These are phyloP conservation scores for Clavulina sp. DNA, from an alignment of 768 basidiomycete species.

Conservation along the genomic window DNA sequence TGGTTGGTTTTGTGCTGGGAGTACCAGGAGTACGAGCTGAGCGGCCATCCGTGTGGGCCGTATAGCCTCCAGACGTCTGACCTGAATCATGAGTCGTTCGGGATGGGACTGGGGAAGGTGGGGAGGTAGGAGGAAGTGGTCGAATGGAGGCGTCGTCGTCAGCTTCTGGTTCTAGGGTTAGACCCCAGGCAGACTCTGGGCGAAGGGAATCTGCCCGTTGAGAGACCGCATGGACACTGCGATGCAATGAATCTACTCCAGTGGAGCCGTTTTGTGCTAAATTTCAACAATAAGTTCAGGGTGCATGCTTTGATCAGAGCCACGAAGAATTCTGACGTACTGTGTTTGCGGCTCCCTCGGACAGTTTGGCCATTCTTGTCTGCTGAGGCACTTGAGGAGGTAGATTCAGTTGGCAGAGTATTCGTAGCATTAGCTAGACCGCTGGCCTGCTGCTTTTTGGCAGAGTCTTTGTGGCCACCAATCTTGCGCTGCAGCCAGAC, in stretches of 20 bases:
- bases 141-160: conserved; percentile 91
- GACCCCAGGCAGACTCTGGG: conserved; percentile 66
- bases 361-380: background rate
- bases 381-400: background rate
- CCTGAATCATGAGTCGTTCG: conserved; percentile 42
- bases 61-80: conserved; percentile 39
- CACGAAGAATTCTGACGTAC: background rate
- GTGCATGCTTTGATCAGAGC: background rate
- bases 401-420: conserved; percentile 8
- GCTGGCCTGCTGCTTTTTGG: conserved; percentile 2
- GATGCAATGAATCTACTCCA: conserved; percentile 34
- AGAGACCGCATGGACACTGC: conserved; percentile 29
- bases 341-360: background rate
- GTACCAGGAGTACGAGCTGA: conserved; percentile 61
- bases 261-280: conserved; percentile 32
- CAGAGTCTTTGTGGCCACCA: conserved; percentile 42
- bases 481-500: conserved; percentile 84
- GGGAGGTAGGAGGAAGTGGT: conserved; percentile 73
- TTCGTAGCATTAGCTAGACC: conserved; percentile 21
- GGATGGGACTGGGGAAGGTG: conserved; percentile 74
- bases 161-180: conserved; percentile 56
- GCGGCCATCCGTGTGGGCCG: conserved; percentile 34
- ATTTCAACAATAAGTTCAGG: conserved; percentile 3
- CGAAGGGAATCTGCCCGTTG: conserved; percentile 22
- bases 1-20: conserved; percentile 89